Conservation (phyloP, 225 moss, liverwort and hornwort species). For the Anthoceros angustus region DNA sequence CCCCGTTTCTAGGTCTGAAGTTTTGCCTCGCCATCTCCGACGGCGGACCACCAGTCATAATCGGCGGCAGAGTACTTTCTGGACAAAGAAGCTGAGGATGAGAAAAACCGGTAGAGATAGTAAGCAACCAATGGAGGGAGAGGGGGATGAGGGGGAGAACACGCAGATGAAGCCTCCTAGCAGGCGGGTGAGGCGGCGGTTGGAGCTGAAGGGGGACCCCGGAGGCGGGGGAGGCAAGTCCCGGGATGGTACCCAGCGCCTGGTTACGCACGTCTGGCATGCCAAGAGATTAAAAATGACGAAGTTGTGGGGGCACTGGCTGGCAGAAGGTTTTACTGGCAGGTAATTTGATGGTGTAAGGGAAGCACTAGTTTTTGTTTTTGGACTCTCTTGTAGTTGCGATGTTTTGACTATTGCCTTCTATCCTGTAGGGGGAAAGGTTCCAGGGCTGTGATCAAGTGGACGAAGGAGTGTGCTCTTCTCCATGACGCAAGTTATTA, state of each 20-base stretch:
- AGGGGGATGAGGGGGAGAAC: not conserved
- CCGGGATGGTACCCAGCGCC: slow-evolving; percentile 65
- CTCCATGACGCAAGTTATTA: slow-evolving; percentile 82
- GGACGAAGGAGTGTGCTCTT: slow-evolving; percentile 61
- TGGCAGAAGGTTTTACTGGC: slow-evolving; percentile 70
- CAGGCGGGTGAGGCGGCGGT: slow-evolving; percentile 65
- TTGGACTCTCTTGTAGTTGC: not conserved
- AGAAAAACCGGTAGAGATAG: too few relatives aligned
- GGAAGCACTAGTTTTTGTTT: too few relatives aligned
- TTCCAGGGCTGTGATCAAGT: slow-evolving; percentile 62
- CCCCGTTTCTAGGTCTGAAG: slow-evolving; percentile 6
- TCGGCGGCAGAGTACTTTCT: slow-evolving; percentile 51
- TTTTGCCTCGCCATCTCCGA: slow-evolving; percentile 53
- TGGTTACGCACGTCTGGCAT: slow-evolving; percentile 95
- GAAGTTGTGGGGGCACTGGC: slow-evolving; percentile 64
- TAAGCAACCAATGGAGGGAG: not conserved
- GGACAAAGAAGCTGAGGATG: slow-evolving; percentile 28
- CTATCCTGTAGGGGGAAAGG: slow-evolving; percentile 57
- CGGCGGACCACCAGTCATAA: slow-evolving; percentile 82
- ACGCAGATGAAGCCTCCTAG: slow-evolving; percentile 23
- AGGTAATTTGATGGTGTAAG: slow-evolving; percentile 23
- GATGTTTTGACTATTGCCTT: not conserved
- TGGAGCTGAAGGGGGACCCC: slow-evolving; percentile 55
- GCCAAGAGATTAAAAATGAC: slow-evolving; percentile 92
- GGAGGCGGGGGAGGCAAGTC: slow-evolving; percentile 37